Evolutionary conservation across 2,329 filamentous ascomycete genomes (phyloP), one percentile per base, ranked within the genome.

Genomic region (Aspergillus sp.): DNA sequence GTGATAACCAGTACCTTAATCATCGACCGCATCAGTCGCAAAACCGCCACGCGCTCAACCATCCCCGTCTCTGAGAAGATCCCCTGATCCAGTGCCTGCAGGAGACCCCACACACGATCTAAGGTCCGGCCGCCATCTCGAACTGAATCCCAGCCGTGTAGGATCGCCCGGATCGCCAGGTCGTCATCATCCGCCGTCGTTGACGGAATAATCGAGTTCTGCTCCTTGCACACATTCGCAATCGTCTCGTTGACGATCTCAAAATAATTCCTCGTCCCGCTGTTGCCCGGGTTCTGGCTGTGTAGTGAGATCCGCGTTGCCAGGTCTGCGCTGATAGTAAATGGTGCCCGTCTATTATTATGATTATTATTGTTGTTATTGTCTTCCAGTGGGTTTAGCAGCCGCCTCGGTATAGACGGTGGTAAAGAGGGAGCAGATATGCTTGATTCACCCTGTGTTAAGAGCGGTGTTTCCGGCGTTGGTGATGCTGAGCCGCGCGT

Each of bases 131-230:
- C 30, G 3, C 48, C 47, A 27, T 41, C 41, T 6, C 44, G 17
- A 17, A 56, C 45, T 15, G 47, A 51, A 45, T 52, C 57, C 57
- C 57, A 59, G 11, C 57, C 57, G 33, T 52, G 34, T 3, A 59
- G 57, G 4, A 56, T 52, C 17, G 53, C 57, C 9, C 57, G 57
- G 30, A 59, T 59, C 6, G 57, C 57, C 11, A 59, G 42, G 20
- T 59, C 57, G 8, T 59, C 57, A n/a, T 59, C 57, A 12, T 59
- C 57, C 7, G 41, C 57, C 9, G 53, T 19, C n/a, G 54, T 51
- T 6, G 57, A 59, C n/a, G 57, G 49, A 8, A 47, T 8, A 12
- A 59, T 51, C 17, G 52, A 51, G 27, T 56, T 51, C 19, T 50
- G 33, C 13, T 54, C 51, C 27, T 41, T 42, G 17, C 49, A 24